Evolutionary conservation across 2,329 filamentous ascomycete genomes (phyloP).

Genomic region (Botrytis fragariae): DNA sequence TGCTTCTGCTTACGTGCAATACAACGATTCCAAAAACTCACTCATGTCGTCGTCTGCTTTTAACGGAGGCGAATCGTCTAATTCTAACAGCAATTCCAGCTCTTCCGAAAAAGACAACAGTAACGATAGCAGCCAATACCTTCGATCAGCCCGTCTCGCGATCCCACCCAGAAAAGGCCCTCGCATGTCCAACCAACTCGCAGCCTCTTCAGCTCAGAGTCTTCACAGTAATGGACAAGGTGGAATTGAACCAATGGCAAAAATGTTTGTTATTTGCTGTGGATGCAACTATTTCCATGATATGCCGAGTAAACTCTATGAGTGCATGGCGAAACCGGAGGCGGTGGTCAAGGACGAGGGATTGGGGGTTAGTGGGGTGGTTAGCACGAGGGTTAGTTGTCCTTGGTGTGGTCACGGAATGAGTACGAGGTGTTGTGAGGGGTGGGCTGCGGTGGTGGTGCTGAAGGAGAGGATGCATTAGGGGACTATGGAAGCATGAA

Average conservation of each 20-base stretch:
- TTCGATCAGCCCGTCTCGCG: conserved; percentile 30
- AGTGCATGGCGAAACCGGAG: conserved; percentile 61
- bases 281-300: conserved; percentile 63
- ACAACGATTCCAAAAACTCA: conserved; percentile 11
- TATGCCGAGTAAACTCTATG: conserved; percentile 62
- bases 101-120: conserved; percentile 19
- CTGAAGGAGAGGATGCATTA: conserved; percentile 61
- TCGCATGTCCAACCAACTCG: neutral
- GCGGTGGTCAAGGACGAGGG: conserved; percentile 51
- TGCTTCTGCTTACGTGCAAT: conserved; percentile 3
- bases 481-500: neutral
- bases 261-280: conserved; percentile 66
- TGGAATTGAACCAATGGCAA: conserved; percentile 45
- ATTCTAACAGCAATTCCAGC: conserved; percentile 18
- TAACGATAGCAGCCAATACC: conserved; percentile 24
- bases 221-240: conserved; percentile 9
- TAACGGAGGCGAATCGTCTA: neutral
- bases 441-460: conserved; percentile 64
- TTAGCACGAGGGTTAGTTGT: conserved; percentile 63
- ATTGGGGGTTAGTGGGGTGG: conserved; percentile 53
- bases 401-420: conserved; percentile 72
- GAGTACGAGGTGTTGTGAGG: conserved; percentile 66
- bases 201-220: conserved; percentile 3
- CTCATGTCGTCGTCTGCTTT: conserved; percentile 1
- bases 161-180: conserved; percentile 1